A percentile compares a stretch with the other conserved stretches of the same genome.
phyloP scores from a whole-genome alignment of 129 eudicot genomes.

The Flaveria brownii region DNA sequence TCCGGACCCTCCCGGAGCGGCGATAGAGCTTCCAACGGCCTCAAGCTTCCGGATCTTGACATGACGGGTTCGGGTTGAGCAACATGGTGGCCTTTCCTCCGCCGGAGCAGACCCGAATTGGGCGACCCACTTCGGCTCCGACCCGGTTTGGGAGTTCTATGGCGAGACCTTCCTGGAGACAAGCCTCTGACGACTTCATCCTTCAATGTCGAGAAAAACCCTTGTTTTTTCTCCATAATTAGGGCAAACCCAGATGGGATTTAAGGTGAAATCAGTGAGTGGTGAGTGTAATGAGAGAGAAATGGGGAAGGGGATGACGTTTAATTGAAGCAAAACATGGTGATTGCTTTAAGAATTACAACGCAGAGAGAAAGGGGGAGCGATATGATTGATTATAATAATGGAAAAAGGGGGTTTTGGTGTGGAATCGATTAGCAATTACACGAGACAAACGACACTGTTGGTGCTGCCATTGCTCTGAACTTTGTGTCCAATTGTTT shows the following conservation, averaged over 20 bases:
- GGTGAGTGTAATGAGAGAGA: neutral
- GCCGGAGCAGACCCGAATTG: constrained; percentile 53
- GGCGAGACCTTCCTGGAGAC: constrained; percentile 65
- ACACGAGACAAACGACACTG: constrained; percentile 49
- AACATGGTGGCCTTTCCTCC: constrained; percentile 36
- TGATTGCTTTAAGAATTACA: constrained; percentile 30
- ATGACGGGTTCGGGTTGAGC: constrained; percentile 49
- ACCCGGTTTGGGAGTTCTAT: constrained; percentile 41
- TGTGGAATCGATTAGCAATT: constrained; percentile 2
- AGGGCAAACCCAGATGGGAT: constrained; percentile 30
- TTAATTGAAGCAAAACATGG: constrained; percentile 65
- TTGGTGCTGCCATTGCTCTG: constrained; percentile 40
- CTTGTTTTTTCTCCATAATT: constrained; percentile 76
- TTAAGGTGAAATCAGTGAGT: constrained; percentile 11
- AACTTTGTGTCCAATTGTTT: constrained; percentile 41
- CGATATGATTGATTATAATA: constrained; percentile 33
- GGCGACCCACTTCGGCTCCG: constrained; percentile 69
- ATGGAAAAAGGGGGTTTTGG: constrained; percentile 3
- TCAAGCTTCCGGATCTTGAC: constrained; percentile 73
- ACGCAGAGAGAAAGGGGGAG: constrained; percentile 7
- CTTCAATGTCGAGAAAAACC: constrained; percentile 63
- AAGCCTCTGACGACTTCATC: constrained; percentile 72
- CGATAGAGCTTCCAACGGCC: constrained; percentile 66
- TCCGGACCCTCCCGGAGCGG: constrained; percentile 86
- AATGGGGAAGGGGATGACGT: constrained; percentile 49